These are phyloP conservation scores for Cladophialophora immunda DNA, from an alignment of 2,329 filamentous ascomycete genomes.

Conservation along the genomic window DNA sequence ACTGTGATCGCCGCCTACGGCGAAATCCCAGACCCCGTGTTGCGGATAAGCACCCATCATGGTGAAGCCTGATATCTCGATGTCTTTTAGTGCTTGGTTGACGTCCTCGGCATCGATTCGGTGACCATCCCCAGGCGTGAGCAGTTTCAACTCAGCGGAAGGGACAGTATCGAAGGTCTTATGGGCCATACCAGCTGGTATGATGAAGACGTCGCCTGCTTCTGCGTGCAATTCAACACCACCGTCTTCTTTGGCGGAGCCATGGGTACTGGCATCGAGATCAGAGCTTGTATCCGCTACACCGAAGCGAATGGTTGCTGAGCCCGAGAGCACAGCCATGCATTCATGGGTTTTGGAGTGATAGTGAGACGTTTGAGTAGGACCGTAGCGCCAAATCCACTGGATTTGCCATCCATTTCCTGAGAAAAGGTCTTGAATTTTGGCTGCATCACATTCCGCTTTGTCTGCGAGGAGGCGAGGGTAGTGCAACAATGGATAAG, in stretches of 20 bases:
- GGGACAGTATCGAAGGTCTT: conserved; percentile 60
- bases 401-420: conserved; percentile 62
- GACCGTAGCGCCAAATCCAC: conserved; percentile 67
- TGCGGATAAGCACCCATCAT: conserved; percentile 67
- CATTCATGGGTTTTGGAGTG: conserved; percentile 66
- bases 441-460: too few species aligned
- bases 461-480: conserved; percentile 48
- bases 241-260: conserved; percentile 53
- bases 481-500: conserved; percentile 63
- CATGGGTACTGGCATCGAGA: conserved; percentile 52
- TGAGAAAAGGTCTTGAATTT: conserved; percentile 56
- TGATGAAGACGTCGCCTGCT: conserved; percentile 66
- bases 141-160: conserved; percentile 48
- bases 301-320: conserved; percentile 63
- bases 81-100: conserved; percentile 46
- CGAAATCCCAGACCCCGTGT: conserved; percentile 60
- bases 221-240: conserved; percentile 59
- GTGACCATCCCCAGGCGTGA: conserved; percentile 56
- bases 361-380: conserved; percentile 65
- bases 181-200: conserved; percentile 65
- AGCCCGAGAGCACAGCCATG: conserved; percentile 65
- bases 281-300: conserved; percentile 58
- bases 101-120: conserved; percentile 46
- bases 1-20: conserved; percentile 54
- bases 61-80: conserved; percentile 57